phyloP scores from a whole-genome alignment of 2,329 filamentous ascomycete species.

The Colletotrichum theobromicola region DNA sequence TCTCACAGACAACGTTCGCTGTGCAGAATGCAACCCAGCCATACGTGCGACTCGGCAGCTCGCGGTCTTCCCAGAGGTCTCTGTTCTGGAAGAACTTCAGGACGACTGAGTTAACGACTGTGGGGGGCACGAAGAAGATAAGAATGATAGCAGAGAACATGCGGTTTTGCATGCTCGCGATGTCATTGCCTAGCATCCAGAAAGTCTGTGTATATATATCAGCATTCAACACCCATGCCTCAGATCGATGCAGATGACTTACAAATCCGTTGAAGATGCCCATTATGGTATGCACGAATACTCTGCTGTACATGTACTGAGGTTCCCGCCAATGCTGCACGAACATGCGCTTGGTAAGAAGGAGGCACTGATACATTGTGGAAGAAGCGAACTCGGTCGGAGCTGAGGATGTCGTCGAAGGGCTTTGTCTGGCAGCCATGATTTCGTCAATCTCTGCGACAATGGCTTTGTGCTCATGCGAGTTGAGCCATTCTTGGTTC shows the following conservation, averaged over 20 bases:
- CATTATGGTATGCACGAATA: conserved; percentile 74
- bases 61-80: conserved; percentile 74
- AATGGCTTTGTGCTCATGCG: conserved; percentile 63
- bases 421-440: conserved; percentile 43
- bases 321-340: conserved; percentile 78
- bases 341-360: conserved; percentile 75
- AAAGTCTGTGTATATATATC: conserved; percentile 69
- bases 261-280: conserved; percentile 76
- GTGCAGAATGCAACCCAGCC: conserved; percentile 79
- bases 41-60: conserved; percentile 77
- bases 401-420: conserved; percentile 26
- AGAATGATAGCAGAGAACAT: conserved; percentile 74
- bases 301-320: conserved; percentile 77
- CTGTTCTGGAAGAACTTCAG: conserved; percentile 81
- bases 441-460: conserved; percentile 70
- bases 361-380: conserved; percentile 63
- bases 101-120: conserved; percentile 74
- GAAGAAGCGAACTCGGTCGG: conserved; percentile 71
- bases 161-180: conserved; percentile 76
- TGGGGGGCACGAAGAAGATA: conserved; percentile 70
- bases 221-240: neutral
- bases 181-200: conserved; percentile 68
- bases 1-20: conserved; percentile 74
- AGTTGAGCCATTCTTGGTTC: conserved; percentile 77
- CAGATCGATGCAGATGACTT: neutral